Conservation (phyloP, 352 stramenopile species). For the Globisporangium paddicum region DNA sequence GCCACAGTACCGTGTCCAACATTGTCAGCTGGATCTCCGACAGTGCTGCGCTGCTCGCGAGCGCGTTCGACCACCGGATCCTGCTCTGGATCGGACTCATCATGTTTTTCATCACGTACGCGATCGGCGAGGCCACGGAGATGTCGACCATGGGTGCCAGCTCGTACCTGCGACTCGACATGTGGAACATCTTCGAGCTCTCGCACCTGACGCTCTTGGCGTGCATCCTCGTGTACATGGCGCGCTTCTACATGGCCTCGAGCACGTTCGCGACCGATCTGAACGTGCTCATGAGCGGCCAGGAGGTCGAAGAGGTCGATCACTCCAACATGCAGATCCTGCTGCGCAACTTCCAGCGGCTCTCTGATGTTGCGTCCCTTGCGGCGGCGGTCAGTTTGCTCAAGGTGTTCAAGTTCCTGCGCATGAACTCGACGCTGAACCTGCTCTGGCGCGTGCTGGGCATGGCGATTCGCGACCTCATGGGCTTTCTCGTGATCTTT, state of each 20-base stretch:
- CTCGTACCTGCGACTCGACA: constrained; percentile 77
- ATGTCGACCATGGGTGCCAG: constrained; percentile 73
- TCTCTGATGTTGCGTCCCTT: constrained; percentile 72
- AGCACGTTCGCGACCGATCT: constrained; percentile 45
- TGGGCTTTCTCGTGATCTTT: constrained; percentile 88
- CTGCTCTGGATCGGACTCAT: constrained; percentile 63
- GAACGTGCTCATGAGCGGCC: constrained; percentile 24
- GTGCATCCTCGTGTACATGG: constrained; percentile 58
- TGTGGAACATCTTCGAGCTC: constrained; percentile 89
- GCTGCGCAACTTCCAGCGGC: constrained; percentile 60
- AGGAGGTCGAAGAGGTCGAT: constrained; percentile 45
- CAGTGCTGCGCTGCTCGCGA: constrained; percentile 16
- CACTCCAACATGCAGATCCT: constrained; percentile 61
- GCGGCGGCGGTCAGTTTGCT: constrained; percentile 75
- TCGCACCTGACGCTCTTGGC: constrained; percentile 64
- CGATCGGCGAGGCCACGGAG: constrained; percentile 67
- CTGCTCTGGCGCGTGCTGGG: constrained; percentile 80
- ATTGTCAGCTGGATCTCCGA: not conserved
- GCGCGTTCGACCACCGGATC: constrained; percentile 51
- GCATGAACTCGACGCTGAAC: constrained; percentile 88
- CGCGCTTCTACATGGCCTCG: constrained; percentile 64
- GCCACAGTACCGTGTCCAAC: not conserved
- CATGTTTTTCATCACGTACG: constrained; percentile 77
- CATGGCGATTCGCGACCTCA: constrained; percentile 80
- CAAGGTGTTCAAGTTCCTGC: constrained; percentile 88